phyloP scores from a whole-genome alignment of 1,139 yeast species.

The Geotrichum europaeum region DNA sequence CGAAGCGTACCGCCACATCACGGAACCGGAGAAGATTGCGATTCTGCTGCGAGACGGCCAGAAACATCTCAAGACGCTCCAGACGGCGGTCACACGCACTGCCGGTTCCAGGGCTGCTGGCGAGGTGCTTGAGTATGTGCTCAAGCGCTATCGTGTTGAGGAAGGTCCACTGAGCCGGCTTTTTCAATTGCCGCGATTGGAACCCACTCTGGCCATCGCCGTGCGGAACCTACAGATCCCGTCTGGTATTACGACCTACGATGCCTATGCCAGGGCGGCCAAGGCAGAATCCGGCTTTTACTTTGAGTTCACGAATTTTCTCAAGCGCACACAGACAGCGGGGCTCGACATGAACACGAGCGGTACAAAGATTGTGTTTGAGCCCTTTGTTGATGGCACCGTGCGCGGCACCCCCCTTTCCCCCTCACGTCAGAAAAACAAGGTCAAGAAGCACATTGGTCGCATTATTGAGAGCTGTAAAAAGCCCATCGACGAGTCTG shows the following conservation, averaged over 20 bases:
- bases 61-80: slow-evolving; percentile 15
- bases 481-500: slow-evolving; percentile 22
- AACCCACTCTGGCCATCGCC: slow-evolving; percentile 14
- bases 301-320: slow-evolving; percentile 21
- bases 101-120: slow-evolving; percentile 15
- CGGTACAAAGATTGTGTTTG: slow-evolving; percentile 21
- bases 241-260: slow-evolving; percentile 6
- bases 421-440: slow-evolving; percentile 20
- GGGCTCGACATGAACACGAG: slow-evolving; percentile 18
- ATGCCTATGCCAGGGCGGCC: slow-evolving; percentile 11
- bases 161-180: slow-evolving; percentile 23
- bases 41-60: slow-evolving; percentile 19
- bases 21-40: slow-evolving; percentile 16
- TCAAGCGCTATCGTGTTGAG: slow-evolving; percentile 14
- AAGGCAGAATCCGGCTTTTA: slow-evolving; percentile 10
- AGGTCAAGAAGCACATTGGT: slow-evolving; percentile 18
- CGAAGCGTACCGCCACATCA: slow-evolving; percentile 22
- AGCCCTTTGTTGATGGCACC: slow-evolving; percentile 21
- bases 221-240: slow-evolving; percentile 22
- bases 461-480: slow-evolving; percentile 18
- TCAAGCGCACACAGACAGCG: slow-evolving; percentile 14
- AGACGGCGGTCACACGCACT: slow-evolving; percentile 16
- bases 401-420: slow-evolving; percentile 23
- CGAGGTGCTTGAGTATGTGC: slow-evolving; percentile 19
- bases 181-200: slow-evolving; percentile 15